A percentile compares a stretch with the other conserved stretches of the same genome.
Evolutionary conservation across 2,329 filamentous ascomycete genomes (phyloP).

Genomic region (Pseudomassariella vexata): DNA sequence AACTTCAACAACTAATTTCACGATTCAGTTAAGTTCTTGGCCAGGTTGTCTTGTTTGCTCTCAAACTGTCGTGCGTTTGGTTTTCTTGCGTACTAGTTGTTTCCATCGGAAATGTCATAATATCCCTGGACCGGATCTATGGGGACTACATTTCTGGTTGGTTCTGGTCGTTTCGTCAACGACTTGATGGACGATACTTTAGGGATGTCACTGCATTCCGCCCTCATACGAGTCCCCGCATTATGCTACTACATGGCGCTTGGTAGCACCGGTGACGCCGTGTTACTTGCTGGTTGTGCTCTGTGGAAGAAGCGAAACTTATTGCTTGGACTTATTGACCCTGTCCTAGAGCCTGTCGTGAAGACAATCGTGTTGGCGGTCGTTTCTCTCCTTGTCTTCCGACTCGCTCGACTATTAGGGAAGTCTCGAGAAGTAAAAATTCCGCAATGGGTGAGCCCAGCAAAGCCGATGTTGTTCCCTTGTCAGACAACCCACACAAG

Average conservation of each 20-base stretch:
- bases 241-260: slow-evolving; percentile 12
- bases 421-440: slow-evolving; percentile 1
- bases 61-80: too few relatives aligned
- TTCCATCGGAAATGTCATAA: too few relatives aligned
- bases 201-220: slow-evolving; percentile 8
- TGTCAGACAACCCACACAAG: slow-evolving; percentile 60
- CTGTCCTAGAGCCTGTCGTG: too few relatives aligned
- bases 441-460: slow-evolving; percentile 17
- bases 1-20: too few relatives aligned
- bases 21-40: too few relatives aligned
- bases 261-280: slow-evolving; percentile 12
- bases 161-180: too few relatives aligned
- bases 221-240: slow-evolving; percentile 9
- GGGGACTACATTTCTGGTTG: too few relatives aligned
- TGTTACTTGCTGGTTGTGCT: slow-evolving; percentile 9
- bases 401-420: not conserved
- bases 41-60: too few relatives aligned
- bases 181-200: too few relatives aligned
- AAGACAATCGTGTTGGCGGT: too few relatives aligned
- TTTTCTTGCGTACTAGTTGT: too few relatives aligned
- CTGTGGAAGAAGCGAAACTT: slow-evolving; percentile 7
- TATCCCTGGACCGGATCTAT: too few relatives aligned
- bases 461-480: slow-evolving; percentile 53
- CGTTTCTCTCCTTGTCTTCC: not conserved
- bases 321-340: slow-evolving; percentile 5